Conservation (phyloP, 2,329 filamentous ascomycete genomes). For the Paraconiothyrium brasiliense region DNA sequence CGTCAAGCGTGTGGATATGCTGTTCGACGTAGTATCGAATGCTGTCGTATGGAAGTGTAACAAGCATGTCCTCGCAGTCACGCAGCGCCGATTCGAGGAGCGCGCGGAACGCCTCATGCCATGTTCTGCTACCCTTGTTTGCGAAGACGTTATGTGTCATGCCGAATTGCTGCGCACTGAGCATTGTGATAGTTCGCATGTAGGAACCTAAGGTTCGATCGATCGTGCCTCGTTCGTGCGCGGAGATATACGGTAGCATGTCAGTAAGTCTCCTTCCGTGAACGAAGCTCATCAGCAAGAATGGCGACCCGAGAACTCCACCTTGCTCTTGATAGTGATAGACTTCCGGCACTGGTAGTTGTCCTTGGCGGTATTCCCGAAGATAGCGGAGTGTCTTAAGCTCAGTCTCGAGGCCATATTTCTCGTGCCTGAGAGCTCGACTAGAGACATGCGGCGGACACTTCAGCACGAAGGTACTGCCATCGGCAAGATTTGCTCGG, state of each 20-base stretch:
- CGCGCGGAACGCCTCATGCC: conserved; percentile 62
- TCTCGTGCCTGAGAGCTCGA: conserved; percentile 56
- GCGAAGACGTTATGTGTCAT: conserved; percentile 57
- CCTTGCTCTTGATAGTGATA: conserved; percentile 50
- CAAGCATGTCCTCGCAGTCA: conserved; percentile 67
- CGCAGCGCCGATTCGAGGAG: conserved; percentile 64
- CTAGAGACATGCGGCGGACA: conserved; percentile 50
- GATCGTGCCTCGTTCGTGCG: conserved; percentile 47
- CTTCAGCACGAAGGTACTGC: conserved; percentile 53
- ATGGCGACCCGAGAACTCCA: conserved; percentile 41
- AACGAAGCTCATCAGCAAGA: conserved; percentile 45
- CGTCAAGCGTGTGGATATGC: conserved; percentile 58
- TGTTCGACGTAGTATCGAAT: conserved; percentile 61
- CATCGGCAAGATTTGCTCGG: conserved; percentile 51
- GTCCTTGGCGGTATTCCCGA: conserved; percentile 37
- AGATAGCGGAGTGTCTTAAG: conserved; percentile 50
- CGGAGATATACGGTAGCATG: conserved; percentile 43
- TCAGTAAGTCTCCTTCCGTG: conserved; percentile 47
- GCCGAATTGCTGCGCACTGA: conserved; percentile 62
- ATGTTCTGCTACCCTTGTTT: conserved; percentile 59
- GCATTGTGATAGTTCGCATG: conserved; percentile 54
- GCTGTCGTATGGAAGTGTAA: conserved; percentile 65
- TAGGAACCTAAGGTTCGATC: conserved; percentile 53
- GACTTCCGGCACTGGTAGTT: conserved; percentile 50
- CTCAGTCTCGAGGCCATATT: conserved; percentile 52